These are phyloP conservation scores for Penicillium palitans DNA, from an alignment of 2,329 filamentous ascomycete genomes.

Conservation along the genomic window DNA sequence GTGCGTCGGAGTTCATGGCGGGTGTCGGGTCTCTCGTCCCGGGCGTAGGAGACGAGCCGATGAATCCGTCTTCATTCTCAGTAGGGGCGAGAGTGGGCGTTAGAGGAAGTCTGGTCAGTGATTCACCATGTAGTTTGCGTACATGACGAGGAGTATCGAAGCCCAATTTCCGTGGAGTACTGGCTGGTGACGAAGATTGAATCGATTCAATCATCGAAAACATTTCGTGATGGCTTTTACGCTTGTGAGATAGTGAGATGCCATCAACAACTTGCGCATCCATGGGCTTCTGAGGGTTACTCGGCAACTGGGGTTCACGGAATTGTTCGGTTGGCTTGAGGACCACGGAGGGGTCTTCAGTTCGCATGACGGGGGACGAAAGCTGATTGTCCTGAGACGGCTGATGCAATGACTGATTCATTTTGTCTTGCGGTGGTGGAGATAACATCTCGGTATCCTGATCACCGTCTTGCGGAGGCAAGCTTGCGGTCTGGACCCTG, in stretches of 20 bases:
- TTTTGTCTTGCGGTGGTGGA: conserved; percentile 13
- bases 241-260: conserved; percentile 64
- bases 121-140: conserved; percentile 27
- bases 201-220: conserved; percentile 69
- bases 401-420: conserved; percentile 8
- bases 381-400: conserved; percentile 14
- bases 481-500: conserved; percentile 39
- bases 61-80: conserved; percentile 47
- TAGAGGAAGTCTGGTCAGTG: conserved; percentile 32
- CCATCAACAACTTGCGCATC: conserved; percentile 69
- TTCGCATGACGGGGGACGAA: conserved; percentile 32
- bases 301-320: conserved; percentile 29
- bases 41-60: conserved; percentile 56
- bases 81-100: conserved; percentile 47
- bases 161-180: conserved; percentile 30
- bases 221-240: conserved; percentile 65
- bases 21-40: conserved; percentile 39
- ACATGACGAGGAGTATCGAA: conserved; percentile 34
- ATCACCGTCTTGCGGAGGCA: neutral
- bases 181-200: conserved; percentile 48
- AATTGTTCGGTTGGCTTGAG: conserved; percentile 28
- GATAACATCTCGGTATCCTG: neutral
- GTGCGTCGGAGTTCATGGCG: conserved; percentile 29
- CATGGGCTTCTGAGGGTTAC: conserved; percentile 45
- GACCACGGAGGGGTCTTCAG: conserved; percentile 15